Conservation (phyloP, 164 flowering plant genomes). For the Macadamia integrifolia region DNA sequence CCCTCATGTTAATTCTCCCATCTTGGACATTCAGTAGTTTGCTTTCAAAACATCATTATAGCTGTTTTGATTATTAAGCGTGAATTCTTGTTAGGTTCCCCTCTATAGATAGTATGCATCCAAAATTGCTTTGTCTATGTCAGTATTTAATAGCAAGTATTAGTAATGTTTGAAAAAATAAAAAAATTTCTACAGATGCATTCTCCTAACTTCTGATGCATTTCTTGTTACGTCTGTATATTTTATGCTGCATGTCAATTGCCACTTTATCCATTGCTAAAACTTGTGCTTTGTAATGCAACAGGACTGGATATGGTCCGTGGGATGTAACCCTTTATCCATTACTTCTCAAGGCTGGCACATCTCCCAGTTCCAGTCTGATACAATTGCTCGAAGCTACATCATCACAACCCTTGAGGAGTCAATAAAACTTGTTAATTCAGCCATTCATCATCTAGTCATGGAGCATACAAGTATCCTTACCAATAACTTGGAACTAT, state of each 20-base stretch:
- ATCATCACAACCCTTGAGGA: slow-evolving; percentile 87
- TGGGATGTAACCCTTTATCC: slow-evolving; percentile 85
- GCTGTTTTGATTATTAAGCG: no score
- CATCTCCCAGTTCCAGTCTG: slow-evolving; percentile 77
- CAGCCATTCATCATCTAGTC: slow-evolving; percentile 67
- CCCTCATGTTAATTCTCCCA: no score
- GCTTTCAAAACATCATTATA: no score
- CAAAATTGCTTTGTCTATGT: no score
- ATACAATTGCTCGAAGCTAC: slow-evolving; percentile 91
- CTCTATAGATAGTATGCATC: no score
- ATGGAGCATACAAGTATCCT: slow-evolving; percentile 96
- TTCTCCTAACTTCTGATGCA: no score
- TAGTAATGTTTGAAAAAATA: no score
- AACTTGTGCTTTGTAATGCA: slow-evolving; percentile 13
- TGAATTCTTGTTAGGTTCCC: no score
- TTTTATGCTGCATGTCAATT: background rate
- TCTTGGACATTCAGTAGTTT: no score
- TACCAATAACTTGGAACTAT: slow-evolving; percentile 4
- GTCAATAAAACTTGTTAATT: slow-evolving; percentile 75
- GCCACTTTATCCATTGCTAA: slow-evolving; percentile 3
- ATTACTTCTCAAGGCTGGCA: slow-evolving; percentile 91
- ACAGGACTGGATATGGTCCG: slow-evolving; percentile 99
- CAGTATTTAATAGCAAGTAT: no score
- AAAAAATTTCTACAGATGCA: no score
- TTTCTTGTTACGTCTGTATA: background rate